Base-by-base conservation (phyloP, 768 basidiomycete genomes). In the Harrya chromipes region DNA sequence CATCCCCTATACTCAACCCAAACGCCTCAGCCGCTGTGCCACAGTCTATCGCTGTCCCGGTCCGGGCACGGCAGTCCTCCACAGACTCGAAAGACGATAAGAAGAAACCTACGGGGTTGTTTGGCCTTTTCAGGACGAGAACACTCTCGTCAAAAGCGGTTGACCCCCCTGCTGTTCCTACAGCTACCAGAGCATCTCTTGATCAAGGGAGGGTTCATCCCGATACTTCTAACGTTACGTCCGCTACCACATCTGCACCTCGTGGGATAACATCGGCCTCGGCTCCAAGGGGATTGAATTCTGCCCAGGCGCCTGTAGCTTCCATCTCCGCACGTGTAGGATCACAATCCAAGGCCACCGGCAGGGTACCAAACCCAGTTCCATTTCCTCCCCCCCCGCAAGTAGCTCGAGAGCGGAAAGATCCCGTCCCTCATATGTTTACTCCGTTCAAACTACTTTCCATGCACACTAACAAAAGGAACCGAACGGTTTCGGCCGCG, bases 401-500 rank as follows among this genome's bases (percentile, higher is more conserved):
- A 29, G 55, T 43, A 29, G 23, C 47, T 20, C 53, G 71, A 17
- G 72, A 70, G 37, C 69, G 72, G 29, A 76, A 68, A 47, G 72
- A 72, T 49, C 60, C 71, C 10, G 70, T 68, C 17, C 66, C 76
- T 27, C 78, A 74, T 46, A 72, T 81, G 19, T 82, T 83, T 57
- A 77, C 77, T 16, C 79, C 85, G 1, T 85, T 87, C 66, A 79
- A 81, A 38, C 76, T 87, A 58, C 55, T 87, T 55, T 71, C 70
- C 20, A 64, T 65, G 63, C 52, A 65, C 39, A 73, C 73, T 34
- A 23, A 23, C 23, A 83, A 78, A 60, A 74, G 80, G 58, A 75
- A 83, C 62, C 80, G 83, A 27, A 83, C 84, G 7, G 72, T 90
- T 36, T 90, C 89, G 14, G 76, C 80, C 33, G 83, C 82, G 29